Conservation (phyloP, 1,284 basidiomycete genomes). For the Austroboletus niveus region DNA sequence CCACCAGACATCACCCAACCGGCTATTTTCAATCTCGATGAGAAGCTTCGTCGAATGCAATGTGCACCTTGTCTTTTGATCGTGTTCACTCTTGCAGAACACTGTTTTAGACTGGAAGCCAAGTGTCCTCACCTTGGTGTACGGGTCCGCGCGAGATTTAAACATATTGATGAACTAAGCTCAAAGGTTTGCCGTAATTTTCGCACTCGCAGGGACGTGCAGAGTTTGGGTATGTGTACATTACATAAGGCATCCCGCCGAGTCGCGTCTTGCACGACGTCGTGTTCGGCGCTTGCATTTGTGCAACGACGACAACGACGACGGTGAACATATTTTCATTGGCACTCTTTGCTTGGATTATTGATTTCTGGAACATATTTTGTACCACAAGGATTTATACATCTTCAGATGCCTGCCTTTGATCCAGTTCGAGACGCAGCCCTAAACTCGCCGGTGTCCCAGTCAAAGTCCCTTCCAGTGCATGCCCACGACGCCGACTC, state of each 20-base stretch:
- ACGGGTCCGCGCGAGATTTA: too few species aligned
- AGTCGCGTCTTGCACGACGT: not conserved
- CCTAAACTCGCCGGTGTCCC: slow-evolving; percentile 58
- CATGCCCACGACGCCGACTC: slow-evolving; percentile 27
- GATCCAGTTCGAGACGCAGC: slow-evolving; percentile 82
- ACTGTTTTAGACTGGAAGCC: too few species aligned
- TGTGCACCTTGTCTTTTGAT: too few species aligned
- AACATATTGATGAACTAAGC: slow-evolving; percentile 31
- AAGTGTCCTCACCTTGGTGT: too few species aligned
- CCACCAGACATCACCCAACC: too few species aligned
- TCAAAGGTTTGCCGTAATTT: slow-evolving; percentile 49
- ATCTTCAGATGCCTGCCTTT: slow-evolving; percentile 65
- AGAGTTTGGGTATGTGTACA: not conserved
- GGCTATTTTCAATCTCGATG: slow-evolving; percentile 44
- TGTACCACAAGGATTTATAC: not conserved
- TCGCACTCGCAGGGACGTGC: slow-evolving; percentile 26
- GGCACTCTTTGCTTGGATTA: slow-evolving; percentile 9
- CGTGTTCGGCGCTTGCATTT: not conserved
- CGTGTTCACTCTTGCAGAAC: too few species aligned
- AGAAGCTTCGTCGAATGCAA: slow-evolving; percentile 35
- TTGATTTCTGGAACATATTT: slow-evolving; percentile 10
- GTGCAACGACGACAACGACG: slow-evolving; percentile 6
- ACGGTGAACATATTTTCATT: slow-evolving; percentile 5
- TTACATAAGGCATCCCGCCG: slow-evolving; percentile 17
- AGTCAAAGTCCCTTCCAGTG: slow-evolving; percentile 28